These are phyloP conservation scores for Cryphonectria radicalis DNA, from an alignment of 2,329 filamentous ascomycete species.

Conservation along the genomic window DNA sequence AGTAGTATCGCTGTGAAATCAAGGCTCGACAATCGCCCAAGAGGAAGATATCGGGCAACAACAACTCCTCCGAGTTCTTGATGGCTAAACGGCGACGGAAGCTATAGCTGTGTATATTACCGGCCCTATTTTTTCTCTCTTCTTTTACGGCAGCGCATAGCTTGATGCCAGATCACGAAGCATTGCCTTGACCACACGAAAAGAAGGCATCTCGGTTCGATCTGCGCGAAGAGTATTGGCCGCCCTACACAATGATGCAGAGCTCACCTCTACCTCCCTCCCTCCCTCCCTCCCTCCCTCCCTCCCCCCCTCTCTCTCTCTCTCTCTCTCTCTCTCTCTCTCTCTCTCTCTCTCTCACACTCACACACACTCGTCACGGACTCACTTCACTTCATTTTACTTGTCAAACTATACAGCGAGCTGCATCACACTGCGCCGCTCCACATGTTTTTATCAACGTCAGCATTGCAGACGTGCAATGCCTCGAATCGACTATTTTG, in stretches of 20 bases:
- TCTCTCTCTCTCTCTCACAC: neutral
- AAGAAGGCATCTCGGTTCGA: neutral
- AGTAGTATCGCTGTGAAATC: slow-evolving; percentile 33
- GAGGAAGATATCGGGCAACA: neutral
- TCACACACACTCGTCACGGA: neutral
- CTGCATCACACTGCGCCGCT: neutral
- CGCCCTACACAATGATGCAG: neutral
- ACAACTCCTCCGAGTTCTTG: neutral
- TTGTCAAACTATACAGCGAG: neutral
- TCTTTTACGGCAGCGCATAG: neutral
- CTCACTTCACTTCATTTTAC: neutral
- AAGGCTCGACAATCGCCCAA: neutral
- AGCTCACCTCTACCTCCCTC: neutral
- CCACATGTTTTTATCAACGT: neutral
- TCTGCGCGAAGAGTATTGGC: neutral
- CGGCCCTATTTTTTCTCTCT: neutral
- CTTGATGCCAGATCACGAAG: neutral
- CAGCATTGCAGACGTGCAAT: neutral
- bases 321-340: too few species aligned
- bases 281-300: neutral
- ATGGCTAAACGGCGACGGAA: neutral
- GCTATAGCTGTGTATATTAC: neutral
- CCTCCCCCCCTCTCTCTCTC: neutral
- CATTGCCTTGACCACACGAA: neutral
- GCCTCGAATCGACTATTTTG: neutral